These are phyloP conservation scores for Theobroma cacao DNA, from an alignment of 345 rosid species.

Conservation along the genomic window DNA sequence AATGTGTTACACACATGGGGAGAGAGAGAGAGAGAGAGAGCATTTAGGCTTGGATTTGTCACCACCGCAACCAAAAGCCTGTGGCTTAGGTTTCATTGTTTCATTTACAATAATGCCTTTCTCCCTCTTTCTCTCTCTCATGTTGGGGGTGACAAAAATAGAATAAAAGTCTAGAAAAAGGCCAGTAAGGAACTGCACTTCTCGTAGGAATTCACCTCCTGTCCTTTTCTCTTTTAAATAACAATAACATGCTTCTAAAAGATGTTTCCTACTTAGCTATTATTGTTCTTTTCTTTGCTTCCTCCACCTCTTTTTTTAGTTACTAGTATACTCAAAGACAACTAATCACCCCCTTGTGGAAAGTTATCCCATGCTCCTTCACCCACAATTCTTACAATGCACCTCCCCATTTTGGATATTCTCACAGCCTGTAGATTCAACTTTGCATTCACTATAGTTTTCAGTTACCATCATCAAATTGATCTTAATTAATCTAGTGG, in stretches of 20 bases:
- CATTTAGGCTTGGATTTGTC: constrained; percentile 14
- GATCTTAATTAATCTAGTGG: neutral
- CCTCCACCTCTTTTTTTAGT: constrained; percentile 18
- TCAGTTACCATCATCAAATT: neutral
- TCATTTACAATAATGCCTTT: constrained; percentile 17
- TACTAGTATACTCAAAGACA: neutral
- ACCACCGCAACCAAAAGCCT: constrained; percentile 17
- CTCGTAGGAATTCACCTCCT: constrained; percentile 34
- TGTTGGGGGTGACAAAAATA: constrained; percentile 25
- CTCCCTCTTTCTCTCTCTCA: constrained; percentile 5
- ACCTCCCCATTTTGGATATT: neutral
- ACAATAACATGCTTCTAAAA: constrained; percentile 13
- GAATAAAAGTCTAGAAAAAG: constrained; percentile 17
- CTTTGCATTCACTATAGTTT: neutral
- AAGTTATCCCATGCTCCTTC: neutral
- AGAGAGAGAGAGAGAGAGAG: constrained; percentile 7
- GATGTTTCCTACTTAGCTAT: constrained; percentile 9
- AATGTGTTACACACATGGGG: constrained; percentile 20
- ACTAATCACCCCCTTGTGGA: neutral
- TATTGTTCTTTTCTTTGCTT: constrained; percentile 31
- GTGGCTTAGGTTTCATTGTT: constrained; percentile 26
- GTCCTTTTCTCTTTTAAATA: constrained; percentile 13
- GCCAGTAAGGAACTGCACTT: constrained; percentile 24
- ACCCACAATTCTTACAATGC: neutral
- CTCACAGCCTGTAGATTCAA: neutral